Percentiles rank a stretch among this genome's conserved stretches.
Evolutionary conservation across 495 filamentous ascomycete species (phyloP).

Genomic region (Zalerion maritima): DNA sequence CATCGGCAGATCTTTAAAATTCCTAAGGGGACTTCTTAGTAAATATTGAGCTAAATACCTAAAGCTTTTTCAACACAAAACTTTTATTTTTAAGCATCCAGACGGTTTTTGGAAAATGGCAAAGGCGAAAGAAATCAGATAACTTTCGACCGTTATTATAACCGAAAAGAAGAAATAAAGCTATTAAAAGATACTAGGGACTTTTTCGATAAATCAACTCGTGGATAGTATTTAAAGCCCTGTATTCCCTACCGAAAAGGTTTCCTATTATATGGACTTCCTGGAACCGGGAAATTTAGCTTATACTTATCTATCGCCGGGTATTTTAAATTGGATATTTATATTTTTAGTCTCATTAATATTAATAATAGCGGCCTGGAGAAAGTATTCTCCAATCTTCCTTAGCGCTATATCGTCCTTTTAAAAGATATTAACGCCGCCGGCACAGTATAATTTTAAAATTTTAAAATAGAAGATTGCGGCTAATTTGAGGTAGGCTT

Average conservation of each 20-base stretch:
- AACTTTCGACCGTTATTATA: no score
- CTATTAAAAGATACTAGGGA: conserved; percentile 6
- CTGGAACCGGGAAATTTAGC: conserved; percentile 38
- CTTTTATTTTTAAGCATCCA: no score
- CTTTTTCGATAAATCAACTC: conserved; percentile 1
- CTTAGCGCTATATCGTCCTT: conserved; percentile 30
- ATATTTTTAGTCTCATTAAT: conserved; percentile 28
- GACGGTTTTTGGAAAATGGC: no score
- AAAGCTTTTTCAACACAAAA: no score
- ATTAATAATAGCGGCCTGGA: conserved; percentile 6
- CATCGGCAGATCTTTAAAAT: no score
- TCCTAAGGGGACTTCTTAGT: no score
- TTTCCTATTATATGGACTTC: conserved; percentile 33
- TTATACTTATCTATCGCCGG: conserved; percentile 34
- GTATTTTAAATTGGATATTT: conserved; percentile 28
- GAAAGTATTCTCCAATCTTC: conserved; percentile 13
- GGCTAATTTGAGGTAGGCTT: no score
- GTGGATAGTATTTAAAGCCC: conserved; percentile 18
- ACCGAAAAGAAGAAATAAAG: no score
- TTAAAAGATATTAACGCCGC: conserved; percentile 36
- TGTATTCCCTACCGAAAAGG: conserved; percentile 37
- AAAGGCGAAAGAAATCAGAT: no score
- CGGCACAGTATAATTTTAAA: no score
- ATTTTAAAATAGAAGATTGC: no score
- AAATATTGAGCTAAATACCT: no score